Evolutionary conservation across 129 eudicot species (phyloP).

Genomic region (Flaveria sonorensis): DNA sequence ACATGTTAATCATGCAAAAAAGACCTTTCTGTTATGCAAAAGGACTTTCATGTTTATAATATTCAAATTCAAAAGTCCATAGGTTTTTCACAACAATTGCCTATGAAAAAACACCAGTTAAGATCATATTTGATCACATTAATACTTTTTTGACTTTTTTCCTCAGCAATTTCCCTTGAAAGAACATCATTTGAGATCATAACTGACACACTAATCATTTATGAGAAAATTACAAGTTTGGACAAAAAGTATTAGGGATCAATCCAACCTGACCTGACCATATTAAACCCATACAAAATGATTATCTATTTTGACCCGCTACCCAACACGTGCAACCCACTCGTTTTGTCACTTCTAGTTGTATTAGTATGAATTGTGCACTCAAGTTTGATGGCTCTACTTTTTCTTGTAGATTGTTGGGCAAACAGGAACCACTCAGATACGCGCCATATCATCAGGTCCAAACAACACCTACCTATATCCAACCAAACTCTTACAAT

Average conservation of each 20-base stretch:
- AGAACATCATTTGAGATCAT: not conserved
- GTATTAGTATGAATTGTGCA: slow-evolving; percentile 3
- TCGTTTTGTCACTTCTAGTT: not conserved
- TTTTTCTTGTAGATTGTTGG: slow-evolving; percentile 60
- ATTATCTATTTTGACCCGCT: not conserved
- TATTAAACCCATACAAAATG: not conserved
- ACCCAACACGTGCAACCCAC: not conserved
- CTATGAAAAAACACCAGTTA: too few relatives aligned
- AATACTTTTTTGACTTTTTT: too few relatives aligned
- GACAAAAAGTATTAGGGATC: not conserved
- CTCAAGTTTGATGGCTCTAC: slow-evolving; percentile 6
- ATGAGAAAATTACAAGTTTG: not conserved
- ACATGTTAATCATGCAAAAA: too few relatives aligned
- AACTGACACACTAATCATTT: not conserved
- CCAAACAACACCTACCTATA: slow-evolving; percentile 62
- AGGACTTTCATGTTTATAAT: too few relatives aligned
- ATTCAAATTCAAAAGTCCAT: not conserved
- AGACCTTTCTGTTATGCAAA: not conserved
- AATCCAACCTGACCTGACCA: not conserved
- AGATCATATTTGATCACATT: too few relatives aligned
- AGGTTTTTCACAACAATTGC: too few relatives aligned
- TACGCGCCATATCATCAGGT: slow-evolving; percentile 59
- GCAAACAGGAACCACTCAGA: slow-evolving; percentile 57
- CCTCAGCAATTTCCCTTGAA: too few relatives aligned
- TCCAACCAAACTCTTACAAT: slow-evolving; percentile 64